phyloP scores from a whole-genome alignment of 768 basidiomycete genomes.

The Mycena alexandri region DNA sequence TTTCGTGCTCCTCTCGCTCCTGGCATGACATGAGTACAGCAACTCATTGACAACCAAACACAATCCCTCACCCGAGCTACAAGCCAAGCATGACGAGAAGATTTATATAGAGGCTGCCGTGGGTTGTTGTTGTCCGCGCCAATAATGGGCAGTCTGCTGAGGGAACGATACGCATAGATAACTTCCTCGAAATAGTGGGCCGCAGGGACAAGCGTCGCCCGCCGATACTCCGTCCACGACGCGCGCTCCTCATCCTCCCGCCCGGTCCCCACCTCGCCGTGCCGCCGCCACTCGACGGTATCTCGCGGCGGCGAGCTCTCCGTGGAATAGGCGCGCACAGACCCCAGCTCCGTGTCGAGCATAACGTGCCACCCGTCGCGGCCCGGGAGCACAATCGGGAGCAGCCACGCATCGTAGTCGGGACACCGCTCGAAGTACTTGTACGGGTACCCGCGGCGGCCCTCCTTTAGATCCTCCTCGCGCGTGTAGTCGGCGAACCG shows the following conservation, averaged over 20 bases:
- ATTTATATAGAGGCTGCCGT: background rate
- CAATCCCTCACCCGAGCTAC: background rate
- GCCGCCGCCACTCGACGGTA: conserved; percentile 27
- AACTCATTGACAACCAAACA: background rate
- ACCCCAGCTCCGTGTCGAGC: conserved; percentile 33
- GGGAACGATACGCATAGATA: conserved; percentile 31
- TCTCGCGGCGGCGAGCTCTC: background rate
- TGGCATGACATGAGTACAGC: background rate
- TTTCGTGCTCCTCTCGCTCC: background rate
- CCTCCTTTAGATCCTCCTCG: conserved; percentile 18
- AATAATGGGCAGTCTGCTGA: conserved; percentile 24
- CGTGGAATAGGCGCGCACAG: conserved; percentile 20
- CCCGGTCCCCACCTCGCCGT: conserved; percentile 1
- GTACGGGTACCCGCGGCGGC: conserved; percentile 25
- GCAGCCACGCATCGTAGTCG: conserved; percentile 30
- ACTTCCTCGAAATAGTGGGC: conserved; percentile 19
- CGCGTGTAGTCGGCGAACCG: conserved; percentile 23
- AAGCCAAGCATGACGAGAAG: background rate
- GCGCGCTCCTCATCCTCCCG: background rate
- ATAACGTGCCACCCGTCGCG: conserved; percentile 31
- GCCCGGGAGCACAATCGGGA: conserved; percentile 25
- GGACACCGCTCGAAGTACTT: conserved; percentile 21
- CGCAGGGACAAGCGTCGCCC: conserved; percentile 26
- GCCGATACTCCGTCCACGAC: conserved; percentile 20
- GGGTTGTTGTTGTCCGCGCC: conserved; percentile 9